Conservation (phyloP, 495 filamentous ascomycete genomes). For the Trypethelium eluteriae region DNA sequence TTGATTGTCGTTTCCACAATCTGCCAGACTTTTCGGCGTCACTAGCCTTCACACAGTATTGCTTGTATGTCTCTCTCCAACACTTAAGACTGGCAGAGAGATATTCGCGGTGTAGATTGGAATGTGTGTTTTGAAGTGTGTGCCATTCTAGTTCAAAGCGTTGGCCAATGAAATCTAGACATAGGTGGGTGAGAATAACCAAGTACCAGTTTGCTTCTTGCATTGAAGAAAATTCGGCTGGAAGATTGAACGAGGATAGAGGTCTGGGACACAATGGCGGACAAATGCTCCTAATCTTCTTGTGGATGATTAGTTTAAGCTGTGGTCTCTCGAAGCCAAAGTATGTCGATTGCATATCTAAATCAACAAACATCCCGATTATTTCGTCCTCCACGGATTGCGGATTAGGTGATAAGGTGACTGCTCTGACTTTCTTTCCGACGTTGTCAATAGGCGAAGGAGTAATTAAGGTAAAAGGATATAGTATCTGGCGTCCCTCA, state of each 20-base stretch:
- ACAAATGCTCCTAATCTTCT: background rate
- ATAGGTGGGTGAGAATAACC: background rate
- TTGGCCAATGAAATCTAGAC: slow-evolving; percentile 3
- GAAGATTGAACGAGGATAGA: background rate
- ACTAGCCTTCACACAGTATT: background rate
- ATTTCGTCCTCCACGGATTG: slow-evolving; percentile 1
- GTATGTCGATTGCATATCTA: slow-evolving; percentile 10
- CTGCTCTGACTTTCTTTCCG: background rate
- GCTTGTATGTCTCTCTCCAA: slow-evolving; percentile 4
- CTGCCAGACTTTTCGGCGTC: background rate
- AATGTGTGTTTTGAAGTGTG: slow-evolving; percentile 4
- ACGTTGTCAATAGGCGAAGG: background rate
- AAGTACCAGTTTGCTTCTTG: slow-evolving; percentile 3
- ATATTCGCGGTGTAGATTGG: slow-evolving; percentile 2
- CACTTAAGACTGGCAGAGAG: slow-evolving; percentile 3
- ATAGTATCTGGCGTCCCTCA: background rate
- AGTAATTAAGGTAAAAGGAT: background rate
- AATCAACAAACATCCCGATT: slow-evolving; percentile 1
- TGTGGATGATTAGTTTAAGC: slow-evolving; percentile 3
- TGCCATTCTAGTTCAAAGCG: background rate
- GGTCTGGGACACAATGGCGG: slow-evolving; percentile 7
- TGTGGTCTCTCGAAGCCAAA: slow-evolving; percentile 5
- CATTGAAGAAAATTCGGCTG: background rate
- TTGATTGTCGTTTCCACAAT: background rate
- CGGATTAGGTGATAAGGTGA: slow-evolving; percentile 1